Evolutionary conservation across 495 filamentous ascomycete species (phyloP).

Genomic region (Neohortaea acidophila): DNA sequence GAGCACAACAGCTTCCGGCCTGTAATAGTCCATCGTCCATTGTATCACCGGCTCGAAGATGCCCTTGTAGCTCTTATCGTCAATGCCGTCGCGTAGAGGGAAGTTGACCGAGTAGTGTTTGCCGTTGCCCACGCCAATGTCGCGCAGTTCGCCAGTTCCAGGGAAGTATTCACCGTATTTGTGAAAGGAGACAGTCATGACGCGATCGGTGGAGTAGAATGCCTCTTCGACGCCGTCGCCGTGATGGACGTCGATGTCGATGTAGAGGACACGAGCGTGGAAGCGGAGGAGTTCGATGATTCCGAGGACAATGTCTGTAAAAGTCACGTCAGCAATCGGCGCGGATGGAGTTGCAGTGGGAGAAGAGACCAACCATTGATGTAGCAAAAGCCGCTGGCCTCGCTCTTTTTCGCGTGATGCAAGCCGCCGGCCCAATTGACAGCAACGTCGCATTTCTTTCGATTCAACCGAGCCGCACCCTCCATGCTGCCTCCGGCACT

Average conservation of each 20-base stretch:
- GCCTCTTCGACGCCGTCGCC: slow-evolving; percentile 97
- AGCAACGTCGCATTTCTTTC: slow-evolving; percentile 90
- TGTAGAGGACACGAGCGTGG: slow-evolving; percentile 87
- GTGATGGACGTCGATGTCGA: slow-evolving; percentile 98
- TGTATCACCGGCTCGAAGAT: slow-evolving; percentile 93
- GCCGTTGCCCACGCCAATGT: slow-evolving; percentile 82
- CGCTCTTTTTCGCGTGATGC: slow-evolving; percentile 93
- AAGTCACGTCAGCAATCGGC: slow-evolving; percentile 2
- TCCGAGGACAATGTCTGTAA: slow-evolving; percentile 80
- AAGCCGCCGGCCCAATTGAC: slow-evolving; percentile 96
- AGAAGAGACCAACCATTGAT: slow-evolving; percentile 59
- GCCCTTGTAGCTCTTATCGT: slow-evolving; percentile 78
- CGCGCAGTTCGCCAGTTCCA: slow-evolving; percentile 86
- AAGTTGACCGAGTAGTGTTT: slow-evolving; percentile 97
- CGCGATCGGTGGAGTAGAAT: slow-evolving; percentile 92
- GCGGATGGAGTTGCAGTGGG: not conserved
- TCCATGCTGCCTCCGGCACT: slow-evolving; percentile 97
- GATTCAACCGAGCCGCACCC: slow-evolving; percentile 79
- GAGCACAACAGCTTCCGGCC: slow-evolving; percentile 84
- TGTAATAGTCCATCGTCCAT: slow-evolving; percentile 90
- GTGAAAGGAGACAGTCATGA: slow-evolving; percentile 97
- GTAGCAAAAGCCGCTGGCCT: slow-evolving; percentile 96
- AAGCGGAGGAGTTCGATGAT: slow-evolving; percentile 91
- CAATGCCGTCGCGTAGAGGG: slow-evolving; percentile 89
- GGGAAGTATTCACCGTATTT: slow-evolving; percentile 99